Conservation (phyloP, 2,329 filamentous ascomycete genomes). For the Apiospora saccharicola region DNA sequence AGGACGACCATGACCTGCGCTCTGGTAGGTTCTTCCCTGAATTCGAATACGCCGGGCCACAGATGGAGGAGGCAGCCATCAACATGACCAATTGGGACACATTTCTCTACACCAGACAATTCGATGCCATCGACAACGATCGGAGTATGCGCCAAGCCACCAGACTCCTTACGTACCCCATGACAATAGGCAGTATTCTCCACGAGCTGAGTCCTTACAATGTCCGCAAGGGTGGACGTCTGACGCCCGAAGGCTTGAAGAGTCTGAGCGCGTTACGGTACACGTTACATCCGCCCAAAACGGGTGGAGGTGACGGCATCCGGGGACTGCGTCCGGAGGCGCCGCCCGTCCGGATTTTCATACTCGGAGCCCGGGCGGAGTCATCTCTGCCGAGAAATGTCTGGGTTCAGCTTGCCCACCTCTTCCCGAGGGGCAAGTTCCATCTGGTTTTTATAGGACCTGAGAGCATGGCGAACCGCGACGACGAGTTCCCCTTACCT, state of each 20-base stretch:
- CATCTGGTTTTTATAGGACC: conserved; percentile 95
- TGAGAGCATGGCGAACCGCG: conserved; percentile 93
- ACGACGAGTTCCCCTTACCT: conserved; percentile 90
- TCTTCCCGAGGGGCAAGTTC: conserved; percentile 91
- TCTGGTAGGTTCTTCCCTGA: conserved; percentile 93
- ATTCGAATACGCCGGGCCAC: conserved; percentile 87
- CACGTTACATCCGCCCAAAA: conserved; percentile 85
- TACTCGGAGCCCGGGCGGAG: conserved; percentile 95
- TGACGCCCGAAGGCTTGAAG: conserved; percentile 90
- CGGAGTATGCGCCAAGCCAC: conserved; percentile 93
- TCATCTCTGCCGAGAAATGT: conserved; percentile 93
- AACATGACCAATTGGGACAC: conserved; percentile 99
- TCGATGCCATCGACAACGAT: conserved; percentile 89
- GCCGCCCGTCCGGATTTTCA: conserved; percentile 89
- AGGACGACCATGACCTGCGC: conserved; percentile 94
- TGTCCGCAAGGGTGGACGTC: conserved; percentile 74
- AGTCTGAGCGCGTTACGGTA: conserved; percentile 93
- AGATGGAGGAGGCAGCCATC: conserved; percentile 90
- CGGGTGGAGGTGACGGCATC: conserved; percentile 76
- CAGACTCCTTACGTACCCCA: conserved; percentile 88
- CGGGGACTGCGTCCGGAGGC: conserved; percentile 84
- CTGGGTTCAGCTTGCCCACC: conserved; percentile 92
- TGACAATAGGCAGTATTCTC: conserved; percentile 89
- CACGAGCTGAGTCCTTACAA: conserved; percentile 95
- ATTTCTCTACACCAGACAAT: conserved; percentile 90